These are phyloP conservation scores for Stephania japonica DNA, from an alignment of 164 flowering plant genomes.

Conservation along the genomic window DNA sequence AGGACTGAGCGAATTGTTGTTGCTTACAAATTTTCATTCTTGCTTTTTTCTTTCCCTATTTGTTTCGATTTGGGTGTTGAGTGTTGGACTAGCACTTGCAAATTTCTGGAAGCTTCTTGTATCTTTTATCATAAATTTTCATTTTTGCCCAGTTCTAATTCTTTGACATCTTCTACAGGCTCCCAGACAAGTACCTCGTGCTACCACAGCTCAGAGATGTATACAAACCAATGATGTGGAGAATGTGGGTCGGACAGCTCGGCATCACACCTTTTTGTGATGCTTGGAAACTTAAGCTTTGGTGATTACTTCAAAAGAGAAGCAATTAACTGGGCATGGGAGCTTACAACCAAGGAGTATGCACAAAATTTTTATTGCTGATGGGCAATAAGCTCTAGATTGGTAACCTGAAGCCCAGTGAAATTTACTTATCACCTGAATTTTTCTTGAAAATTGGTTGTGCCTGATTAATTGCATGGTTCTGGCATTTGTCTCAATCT, in stretches of 20 bases:
- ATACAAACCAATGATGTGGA: conserved; percentile 93
- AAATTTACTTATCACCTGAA: conserved; percentile 13
- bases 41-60: neutral
- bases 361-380: conserved; percentile 26
- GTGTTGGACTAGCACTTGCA: neutral
- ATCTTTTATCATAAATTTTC: neutral
- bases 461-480: neutral
- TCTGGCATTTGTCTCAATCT: neutral
- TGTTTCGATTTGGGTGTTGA: neutral
- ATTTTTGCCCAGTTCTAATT: neutral
- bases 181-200: conserved; percentile 74
- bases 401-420: conserved; percentile 19
- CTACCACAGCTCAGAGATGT: conserved; percentile 88
- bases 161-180: conserved; percentile 28
- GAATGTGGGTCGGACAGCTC: conserved; percentile 80
- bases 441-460: conserved; percentile 4
- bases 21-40: neutral
- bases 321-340: conserved; percentile 98
- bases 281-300: conserved; percentile 97
- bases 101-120: neutral
- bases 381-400: conserved; percentile 24
- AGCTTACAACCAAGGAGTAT: conserved; percentile 81
- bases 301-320: conserved; percentile 98
- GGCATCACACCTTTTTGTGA: conserved; percentile 97
- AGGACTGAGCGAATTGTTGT: too few relatives aligned